Base-by-base conservation (phyloP, 257 asterid species). In the Solanum megistacrolobum region DNA sequence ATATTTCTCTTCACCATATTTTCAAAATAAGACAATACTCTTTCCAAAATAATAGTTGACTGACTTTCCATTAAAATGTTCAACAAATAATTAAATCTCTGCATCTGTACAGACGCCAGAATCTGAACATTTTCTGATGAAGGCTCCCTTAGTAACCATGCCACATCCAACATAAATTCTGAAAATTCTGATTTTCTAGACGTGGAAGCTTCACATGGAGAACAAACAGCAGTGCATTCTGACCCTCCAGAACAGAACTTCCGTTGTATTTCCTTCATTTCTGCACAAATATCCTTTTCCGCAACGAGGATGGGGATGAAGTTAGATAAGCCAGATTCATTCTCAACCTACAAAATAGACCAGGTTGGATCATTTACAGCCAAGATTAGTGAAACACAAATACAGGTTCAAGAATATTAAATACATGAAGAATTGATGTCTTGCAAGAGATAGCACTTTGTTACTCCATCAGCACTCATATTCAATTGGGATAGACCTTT, bases 261-360 rank as follows among this genome's bases (percentile, higher is more conserved):
- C 87, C 86, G 95, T 89, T 92, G 95, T 91, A 97, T 88, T 58
- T 65, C 88, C 84, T 90, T 90, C 96, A 96, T 94, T 91, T 97
- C 99, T 81, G 92, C 89, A 90, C 99, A 96, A 58, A 93, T 92
- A 89, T 94, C 96, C 91, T 89, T 90, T 91, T 96, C 95, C 20
- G 94, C 96, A n/a, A 97, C 79, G 46, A 97, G 97, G 86, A 97
- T 90, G 25, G 99, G 98, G 88, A 97, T 92, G 92, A 97, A 97
- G 93, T 97, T 97, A 85, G 99, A 96, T 89, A 97, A 86, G 12
- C 99, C 99, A 73, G 93, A 97, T 91, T 94, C 95, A 91, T 97
- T 97, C 92, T 97, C 99, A 71, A 97, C 98, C 99, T 97, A 93
- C 92, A 92, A 84, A 83, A 83, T 87, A 76, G 79, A 55, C 31